Conservation (phyloP, 2,329 filamentous ascomycete genomes). For the Ceratocystis destructans region DNA sequence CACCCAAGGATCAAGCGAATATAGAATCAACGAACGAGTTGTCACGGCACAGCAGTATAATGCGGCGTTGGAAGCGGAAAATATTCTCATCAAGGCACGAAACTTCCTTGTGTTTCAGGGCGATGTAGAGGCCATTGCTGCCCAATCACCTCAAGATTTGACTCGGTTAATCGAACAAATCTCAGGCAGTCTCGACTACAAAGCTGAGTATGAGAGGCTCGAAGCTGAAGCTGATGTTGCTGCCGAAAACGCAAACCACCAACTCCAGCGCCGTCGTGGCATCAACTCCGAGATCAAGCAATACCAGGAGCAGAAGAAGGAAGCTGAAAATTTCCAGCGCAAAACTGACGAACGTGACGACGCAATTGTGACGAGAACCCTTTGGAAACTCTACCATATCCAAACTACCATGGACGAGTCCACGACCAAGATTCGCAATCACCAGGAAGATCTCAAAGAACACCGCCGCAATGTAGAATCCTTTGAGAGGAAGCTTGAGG, state of each 20-base stretch:
- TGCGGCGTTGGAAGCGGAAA: slow-evolving; percentile 77
- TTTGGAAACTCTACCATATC: slow-evolving; percentile 96
- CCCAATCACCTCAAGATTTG: slow-evolving; percentile 84
- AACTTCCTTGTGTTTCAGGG: slow-evolving; percentile 98
- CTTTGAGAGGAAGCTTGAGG: slow-evolving; percentile 66
- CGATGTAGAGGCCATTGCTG: slow-evolving; percentile 92
- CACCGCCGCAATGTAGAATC: slow-evolving; percentile 76
- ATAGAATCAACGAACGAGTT: slow-evolving; percentile 84
- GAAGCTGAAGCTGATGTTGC: slow-evolving; percentile 77
- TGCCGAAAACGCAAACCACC: slow-evolving; percentile 74
- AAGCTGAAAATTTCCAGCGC: slow-evolving; percentile 82
- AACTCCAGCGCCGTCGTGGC: slow-evolving; percentile 74
- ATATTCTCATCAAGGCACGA: slow-evolving; percentile 92
- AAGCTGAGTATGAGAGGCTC: slow-evolving; percentile 82
- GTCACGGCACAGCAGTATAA: slow-evolving; percentile 91
- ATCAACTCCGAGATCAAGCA: slow-evolving; percentile 98
- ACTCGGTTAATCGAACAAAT: slow-evolving; percentile 95
- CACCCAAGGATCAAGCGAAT: slow-evolving; percentile 76
- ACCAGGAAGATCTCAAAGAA: slow-evolving; percentile 90
- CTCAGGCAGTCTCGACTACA: slow-evolving; percentile 88
- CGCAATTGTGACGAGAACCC: slow-evolving; percentile 79
- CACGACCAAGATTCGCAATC: slow-evolving; percentile 75
- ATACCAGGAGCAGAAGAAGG: slow-evolving; percentile 91
- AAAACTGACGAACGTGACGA: slow-evolving; percentile 85
- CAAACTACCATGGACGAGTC: slow-evolving; percentile 89